A percentile compares a stretch with the other conserved stretches of the same genome.
phyloP scores from a whole-genome alignment of 768 basidiomycete genomes.

The Lanmaoa rubissima region DNA sequence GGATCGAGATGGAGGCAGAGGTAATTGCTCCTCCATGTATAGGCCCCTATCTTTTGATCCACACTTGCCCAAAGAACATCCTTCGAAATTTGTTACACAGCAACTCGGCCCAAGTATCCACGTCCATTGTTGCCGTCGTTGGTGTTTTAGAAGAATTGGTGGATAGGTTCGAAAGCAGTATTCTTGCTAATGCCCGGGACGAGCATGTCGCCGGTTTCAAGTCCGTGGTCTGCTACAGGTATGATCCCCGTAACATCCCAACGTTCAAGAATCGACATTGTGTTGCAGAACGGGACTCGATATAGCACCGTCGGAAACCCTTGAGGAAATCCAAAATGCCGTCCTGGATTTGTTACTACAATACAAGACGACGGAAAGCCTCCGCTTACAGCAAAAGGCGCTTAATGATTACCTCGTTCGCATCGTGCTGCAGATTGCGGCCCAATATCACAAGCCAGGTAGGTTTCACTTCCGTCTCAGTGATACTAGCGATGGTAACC shows the following conservation, averaged over 20 bases:
- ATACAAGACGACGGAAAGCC: conserved; percentile 35
- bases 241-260: not conserved
- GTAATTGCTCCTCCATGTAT: conserved; percentile 32
- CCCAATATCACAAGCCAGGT: conserved; percentile 59
- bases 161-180: conserved; percentile 32
- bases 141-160: conserved; percentile 31
- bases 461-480: conserved; percentile 6
- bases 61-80: conserved; percentile 6
- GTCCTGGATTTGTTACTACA: conserved; percentile 34
- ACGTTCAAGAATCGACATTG: not conserved
- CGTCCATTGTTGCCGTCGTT: conserved; percentile 13
- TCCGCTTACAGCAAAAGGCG: conserved; percentile 58
- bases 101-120: conserved; percentile 6
- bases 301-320: conserved; percentile 35
- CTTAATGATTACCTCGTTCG: conserved; percentile 70
- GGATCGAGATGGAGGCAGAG: conserved; percentile 73
- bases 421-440: conserved; percentile 51
- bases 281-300: conserved; percentile 58
- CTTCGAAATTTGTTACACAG: conserved; percentile 23
- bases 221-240: conserved; percentile 69
- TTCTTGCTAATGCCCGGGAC: conserved; percentile 42
- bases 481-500: not conserved
- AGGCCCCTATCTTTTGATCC: conserved; percentile 6
- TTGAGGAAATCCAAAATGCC: conserved; percentile 30
- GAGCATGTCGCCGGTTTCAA: conserved; percentile 65